Percentiles rank a stretch among this genome's conserved stretches.
phyloP scores from a whole-genome alignment of 306 rosid genomes.

The Cucurbita pepo region DNA sequence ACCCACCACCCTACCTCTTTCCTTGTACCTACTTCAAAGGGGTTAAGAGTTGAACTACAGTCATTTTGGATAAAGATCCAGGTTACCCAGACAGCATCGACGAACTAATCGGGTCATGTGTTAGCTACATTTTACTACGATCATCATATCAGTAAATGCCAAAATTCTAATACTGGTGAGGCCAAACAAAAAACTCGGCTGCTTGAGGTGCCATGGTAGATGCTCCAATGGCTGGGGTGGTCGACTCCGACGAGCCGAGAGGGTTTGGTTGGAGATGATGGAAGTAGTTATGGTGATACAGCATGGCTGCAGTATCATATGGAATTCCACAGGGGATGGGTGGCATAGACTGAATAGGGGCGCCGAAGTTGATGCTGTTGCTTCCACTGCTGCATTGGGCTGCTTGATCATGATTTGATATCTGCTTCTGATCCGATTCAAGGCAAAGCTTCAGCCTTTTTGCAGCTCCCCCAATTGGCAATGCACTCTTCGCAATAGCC shows the following conservation, averaged over 20 bases:
- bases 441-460: constrained; percentile 71
- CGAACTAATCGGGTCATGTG: neutral
- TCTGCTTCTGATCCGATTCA: constrained; percentile 45
- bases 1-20: neutral
- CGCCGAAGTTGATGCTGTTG: constrained; percentile 51
- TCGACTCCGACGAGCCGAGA: constrained; percentile 16
- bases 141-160: neutral
- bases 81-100: neutral
- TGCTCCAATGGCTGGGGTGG: constrained; percentile 5
- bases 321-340: constrained; percentile 57
- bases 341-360: constrained; percentile 37
- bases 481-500: constrained; percentile 59
- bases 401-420: constrained; percentile 20
- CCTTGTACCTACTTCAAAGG: neutral
- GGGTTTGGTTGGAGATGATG: constrained; percentile 45
- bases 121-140: constrained; percentile 1
- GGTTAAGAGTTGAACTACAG: neutral
- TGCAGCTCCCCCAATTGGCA: constrained; percentile 86
- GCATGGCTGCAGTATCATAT: constrained; percentile 35
- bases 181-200: constrained; percentile 76
- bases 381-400: constrained; percentile 18
- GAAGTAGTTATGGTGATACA: constrained; percentile 51
- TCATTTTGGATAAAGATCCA: neutral
- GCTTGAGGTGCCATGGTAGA: constrained; percentile 26
- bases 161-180: constrained; percentile 27